phyloP scores from a whole-genome alignment of 768 basidiomycete genomes.

The Amanita pseudoporphyria region DNA sequence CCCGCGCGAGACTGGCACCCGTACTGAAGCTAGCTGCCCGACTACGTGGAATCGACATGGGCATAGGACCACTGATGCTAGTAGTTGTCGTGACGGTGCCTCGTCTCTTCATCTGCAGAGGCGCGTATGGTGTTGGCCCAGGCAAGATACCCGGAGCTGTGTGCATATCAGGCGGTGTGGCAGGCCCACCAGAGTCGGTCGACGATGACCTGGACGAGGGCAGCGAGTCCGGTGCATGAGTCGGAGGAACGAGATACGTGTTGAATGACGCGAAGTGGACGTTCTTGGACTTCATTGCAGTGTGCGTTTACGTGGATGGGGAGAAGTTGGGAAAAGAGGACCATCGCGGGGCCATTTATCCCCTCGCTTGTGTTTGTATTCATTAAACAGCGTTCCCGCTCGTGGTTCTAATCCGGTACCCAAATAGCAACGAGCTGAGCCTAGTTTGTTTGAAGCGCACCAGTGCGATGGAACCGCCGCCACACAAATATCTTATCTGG shows the following conservation, averaged over 20 bases:
- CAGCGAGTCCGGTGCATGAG: neutral
- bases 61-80: neutral
- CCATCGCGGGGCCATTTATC: neutral
- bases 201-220: neutral
- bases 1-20: neutral
- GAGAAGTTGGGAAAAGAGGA: neutral
- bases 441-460: no score
- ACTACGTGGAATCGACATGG: neutral
- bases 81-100: neutral
- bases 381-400: no score
- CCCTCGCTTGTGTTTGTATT: no score
- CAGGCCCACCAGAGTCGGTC: neutral
- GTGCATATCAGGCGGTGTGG: neutral
- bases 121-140: neutral
- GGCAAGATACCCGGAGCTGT: neutral
- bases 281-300: neutral
- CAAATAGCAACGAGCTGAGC: no score
- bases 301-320: neutral
- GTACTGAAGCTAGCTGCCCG: neutral
- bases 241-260: neutral
- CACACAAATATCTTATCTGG: neutral
- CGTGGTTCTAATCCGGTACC: no score
- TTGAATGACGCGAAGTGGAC: slow-evolving; percentile 1
- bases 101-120: neutral
- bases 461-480: no score